Conservation (phyloP, 768 basidiomycete species). For the Bullera alba region DNA sequence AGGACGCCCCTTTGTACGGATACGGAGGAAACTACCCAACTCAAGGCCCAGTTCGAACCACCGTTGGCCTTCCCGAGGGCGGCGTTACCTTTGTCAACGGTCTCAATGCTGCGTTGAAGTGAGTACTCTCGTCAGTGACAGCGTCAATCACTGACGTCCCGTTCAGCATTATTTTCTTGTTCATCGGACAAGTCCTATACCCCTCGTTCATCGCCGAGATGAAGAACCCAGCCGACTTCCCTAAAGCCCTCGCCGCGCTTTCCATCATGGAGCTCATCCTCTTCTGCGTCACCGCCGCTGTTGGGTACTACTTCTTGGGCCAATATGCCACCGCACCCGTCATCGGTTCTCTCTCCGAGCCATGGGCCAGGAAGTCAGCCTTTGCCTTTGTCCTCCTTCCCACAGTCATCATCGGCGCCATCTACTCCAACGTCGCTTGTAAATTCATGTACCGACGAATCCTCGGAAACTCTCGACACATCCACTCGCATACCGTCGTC, state of each 20-base stretch:
- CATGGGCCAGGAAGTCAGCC: conserved; percentile 36
- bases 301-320: conserved; percentile 36
- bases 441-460: conserved; percentile 39
- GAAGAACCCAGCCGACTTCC: conserved; percentile 45
- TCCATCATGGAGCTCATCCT: conserved; percentile 30
- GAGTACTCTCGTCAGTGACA: conserved; percentile 5
- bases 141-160: not conserved
- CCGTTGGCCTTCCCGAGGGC: conserved; percentile 25
- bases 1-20: conserved; percentile 33
- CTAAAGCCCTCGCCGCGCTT: conserved; percentile 38
- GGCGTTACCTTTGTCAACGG: conserved; percentile 31
- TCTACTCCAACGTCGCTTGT: conserved; percentile 36
- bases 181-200: conserved; percentile 39
- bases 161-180: conserved; percentile 39
- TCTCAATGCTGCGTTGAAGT: conserved; percentile 38
- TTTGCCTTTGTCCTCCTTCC: conserved; percentile 39
- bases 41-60: conserved; percentile 26
- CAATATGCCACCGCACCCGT: conserved; percentile 37
- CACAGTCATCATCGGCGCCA: conserved; percentile 36
- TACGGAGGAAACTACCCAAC: conserved; percentile 39
- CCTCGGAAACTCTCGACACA: conserved; percentile 22
- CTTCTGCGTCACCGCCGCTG: conserved; percentile 32
- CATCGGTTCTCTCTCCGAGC: conserved; percentile 34
- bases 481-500: conserved; percentile 26
- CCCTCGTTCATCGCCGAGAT: conserved; percentile 47